Conservation (phyloP, 495 filamentous ascomycete genomes). For the Xylaria longipes region DNA sequence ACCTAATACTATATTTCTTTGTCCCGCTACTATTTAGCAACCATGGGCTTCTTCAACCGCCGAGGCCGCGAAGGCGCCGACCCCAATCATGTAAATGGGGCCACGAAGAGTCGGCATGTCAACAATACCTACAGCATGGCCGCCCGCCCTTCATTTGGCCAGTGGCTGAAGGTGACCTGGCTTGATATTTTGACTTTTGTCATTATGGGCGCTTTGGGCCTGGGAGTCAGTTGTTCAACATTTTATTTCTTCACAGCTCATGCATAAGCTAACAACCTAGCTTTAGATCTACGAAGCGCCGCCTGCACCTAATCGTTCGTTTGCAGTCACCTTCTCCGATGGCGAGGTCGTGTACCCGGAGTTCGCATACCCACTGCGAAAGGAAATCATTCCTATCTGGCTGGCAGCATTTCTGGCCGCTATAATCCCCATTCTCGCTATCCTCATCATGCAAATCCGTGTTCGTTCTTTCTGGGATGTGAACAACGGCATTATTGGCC, state of each 20-base stretch:
- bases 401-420: conserved; percentile 60
- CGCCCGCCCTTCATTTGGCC: conserved; percentile 55
- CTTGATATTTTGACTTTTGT: conserved; percentile 65
- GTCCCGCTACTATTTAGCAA: neutral
- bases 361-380: conserved; percentile 66
- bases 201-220: conserved; percentile 60
- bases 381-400: conserved; percentile 68
- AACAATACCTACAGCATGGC: conserved; percentile 46
- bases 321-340: conserved; percentile 64
- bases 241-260: neutral
- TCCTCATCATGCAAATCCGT: conserved; percentile 64
- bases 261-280: conserved; percentile 8
- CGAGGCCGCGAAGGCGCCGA: conserved; percentile 24
- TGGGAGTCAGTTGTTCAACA: conserved; percentile 54
- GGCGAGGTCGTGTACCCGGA: conserved; percentile 65
- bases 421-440: conserved; percentile 62
- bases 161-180: conserved; percentile 64
- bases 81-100: conserved; percentile 18
- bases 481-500: conserved; percentile 67
- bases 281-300: conserved; percentile 61
- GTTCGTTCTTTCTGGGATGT: conserved; percentile 70
- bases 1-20: neutral
- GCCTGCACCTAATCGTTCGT: conserved; percentile 62
- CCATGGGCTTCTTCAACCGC: conserved; percentile 42
- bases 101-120: conserved; percentile 22